Evolutionary conservation across 148 eudicot species (phyloP), one percentile per base, ranked within the genome.

Genomic region (Silene latifolia): DNA sequence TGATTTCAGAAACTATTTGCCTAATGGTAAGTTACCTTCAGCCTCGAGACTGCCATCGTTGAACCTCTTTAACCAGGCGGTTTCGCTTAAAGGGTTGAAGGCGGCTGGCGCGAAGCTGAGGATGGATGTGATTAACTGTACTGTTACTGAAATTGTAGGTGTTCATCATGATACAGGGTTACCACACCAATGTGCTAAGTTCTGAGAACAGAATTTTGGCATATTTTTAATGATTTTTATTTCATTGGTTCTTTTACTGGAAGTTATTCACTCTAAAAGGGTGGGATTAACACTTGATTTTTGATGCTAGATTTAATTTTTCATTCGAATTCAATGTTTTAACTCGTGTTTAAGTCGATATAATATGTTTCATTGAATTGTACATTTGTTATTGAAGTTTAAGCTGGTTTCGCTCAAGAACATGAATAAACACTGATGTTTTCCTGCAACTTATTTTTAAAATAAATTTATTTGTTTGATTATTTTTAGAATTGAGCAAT

Each of bases 101-200:
- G 83, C 94, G 1, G 98, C 98, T 2, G 98, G 98, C 0, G 96
- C 97, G 3, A 92, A 92, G 78, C 39, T 95, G 47, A 77, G 89
- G 62, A 90, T 89, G 84, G 98, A 92, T 72, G 98, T 95, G 77
- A 79, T 95, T 21, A 69, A 85, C 66, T 95, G 98, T 75, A 76
- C 71, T 42, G 78, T 79, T 3, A 61, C 82, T 0, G 97, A 92
- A 78, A 57, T 79, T 3, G 96, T 95, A 23, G 58, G 58, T 53
- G 96, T 88, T 18, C 79, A 90, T 79, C 93, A 88, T 61, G 86
- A 75, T 46, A 95, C 97, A 0, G 98, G 98, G 1, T 80, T 92
- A 68, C 98, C 98, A 57, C 67, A 88, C 14, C 85, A 71, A 53
- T 94, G 97, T 81, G 87, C 80, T 10, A 85, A 61, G 71, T 90